Base-by-base conservation (phyloP, 345 rosid species). In the rapeseed (Brassica napus) region DNA sequence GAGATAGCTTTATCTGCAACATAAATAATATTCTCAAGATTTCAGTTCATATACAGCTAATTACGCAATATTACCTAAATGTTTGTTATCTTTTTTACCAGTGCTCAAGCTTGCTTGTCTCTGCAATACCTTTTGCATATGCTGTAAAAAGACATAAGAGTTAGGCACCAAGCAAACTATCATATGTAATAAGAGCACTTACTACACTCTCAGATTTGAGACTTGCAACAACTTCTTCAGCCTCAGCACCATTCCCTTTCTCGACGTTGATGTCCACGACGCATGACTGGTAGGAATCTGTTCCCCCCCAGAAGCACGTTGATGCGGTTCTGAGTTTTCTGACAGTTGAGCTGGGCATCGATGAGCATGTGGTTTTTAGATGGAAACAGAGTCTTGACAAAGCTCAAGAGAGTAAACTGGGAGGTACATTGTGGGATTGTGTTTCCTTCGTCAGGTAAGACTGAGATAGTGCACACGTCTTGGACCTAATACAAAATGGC, bases 81-180 rank as follows among this genome's bases (percentile, higher is more conserved):
- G 82, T 64, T 49, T 57, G 49, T 42, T 10, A 42, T 42, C 49
- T 47, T 77, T 80, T 81, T 52, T 79, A 81, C 97, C 94, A 15
- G 87, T 83, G 65, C 75, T 89, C 61, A 88, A 79, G 89, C 97
- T 94, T 59, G 86, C 87, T 82, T 92, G 98, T 82, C 97, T 89
- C 86, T 88, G 92, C 82, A 94, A 81, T 63, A 88, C 83, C 82
- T 87, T 92, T 79, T 89, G 93, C 87, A 83, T 59, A 71, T 87
- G 87, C 91, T 88, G 83, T 52, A n/a, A 4, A 84, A 67, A 59
- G 55, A 76, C 69, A 78, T 18, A 49, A 80, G 64, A 58, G 57
- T 23, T 0, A 63, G 32, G 66, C 73, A 59, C 32, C 58, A 73
- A 39, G 55, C 18, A 57, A 58, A 37, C 1, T 57, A 64, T 16